Conservation (phyloP, 441 rosid species). For the Corymbia calophylla region DNA sequence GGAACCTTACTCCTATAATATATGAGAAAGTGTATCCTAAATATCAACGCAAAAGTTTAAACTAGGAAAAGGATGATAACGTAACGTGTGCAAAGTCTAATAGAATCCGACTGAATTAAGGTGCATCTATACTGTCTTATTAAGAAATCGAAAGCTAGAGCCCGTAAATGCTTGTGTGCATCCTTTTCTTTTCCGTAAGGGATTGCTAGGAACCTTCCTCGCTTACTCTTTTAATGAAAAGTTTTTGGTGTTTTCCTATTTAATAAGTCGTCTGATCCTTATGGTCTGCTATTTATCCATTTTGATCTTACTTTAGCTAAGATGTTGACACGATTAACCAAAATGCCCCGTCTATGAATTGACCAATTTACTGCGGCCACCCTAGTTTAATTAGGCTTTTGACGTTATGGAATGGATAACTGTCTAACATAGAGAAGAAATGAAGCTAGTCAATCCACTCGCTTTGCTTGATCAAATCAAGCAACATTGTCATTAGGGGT, state of each 20-base stretch:
- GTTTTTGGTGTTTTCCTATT: not conserved
- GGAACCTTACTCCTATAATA: not conserved
- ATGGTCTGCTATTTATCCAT: not conserved
- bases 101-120: not conserved
- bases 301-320: not conserved
- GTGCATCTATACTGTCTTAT: not conserved
- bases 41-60: not conserved
- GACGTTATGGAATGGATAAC: not conserved
- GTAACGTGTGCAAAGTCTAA: not conserved
- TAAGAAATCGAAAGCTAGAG: not conserved
- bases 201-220: not conserved
- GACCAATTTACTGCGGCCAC: not conserved
- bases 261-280: not conserved
- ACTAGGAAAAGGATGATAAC: not conserved
- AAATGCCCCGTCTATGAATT: not conserved
- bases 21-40: not conserved
- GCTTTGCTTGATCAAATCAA: not conserved
- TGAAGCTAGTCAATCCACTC: not conserved
- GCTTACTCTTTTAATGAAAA: not conserved
- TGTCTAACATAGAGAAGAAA: not conserved
- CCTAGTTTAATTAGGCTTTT: not conserved
- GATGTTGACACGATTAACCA: not conserved
- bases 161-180: not conserved
- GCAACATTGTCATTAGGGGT: not conserved
- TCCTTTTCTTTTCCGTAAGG: not conserved